Base-by-base conservation (phyloP, 345 rosid species). In the Erodium maritimum region DNA sequence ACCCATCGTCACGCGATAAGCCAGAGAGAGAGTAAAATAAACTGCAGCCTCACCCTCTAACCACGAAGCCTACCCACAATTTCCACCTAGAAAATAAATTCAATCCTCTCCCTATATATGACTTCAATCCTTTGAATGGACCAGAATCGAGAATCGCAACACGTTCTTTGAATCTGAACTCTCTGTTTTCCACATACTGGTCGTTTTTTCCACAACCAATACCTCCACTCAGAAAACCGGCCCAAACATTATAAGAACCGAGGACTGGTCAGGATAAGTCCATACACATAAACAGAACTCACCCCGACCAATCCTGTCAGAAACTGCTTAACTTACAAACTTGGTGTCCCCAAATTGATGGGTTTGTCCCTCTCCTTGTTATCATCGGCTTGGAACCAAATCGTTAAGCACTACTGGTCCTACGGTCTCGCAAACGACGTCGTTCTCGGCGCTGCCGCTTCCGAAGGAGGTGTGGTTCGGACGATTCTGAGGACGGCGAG, bases 321-420 rank as follows among this genome's bases (percentile, higher is more conserved):
- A 29, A 29, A 29, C 8, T 29, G 12, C 5, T 17, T 60, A 45
- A 48, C 54, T 62, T 51, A n/a, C 54, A 17, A 24, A 29, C 46
- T 55, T 48, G 33, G 4, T 25, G 33, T 25, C 33, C 33, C 4
- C 3, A 25, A 25, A 25, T 25, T 25, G 33, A 70, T 75, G 79
- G 78, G 85, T 50, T 64, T 69, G 37, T 72, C 72, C 0, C 65
- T 77, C 52, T 80, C 85, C 7, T 60, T 66, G 57, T 67, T 75
- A 23, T 58, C 33, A n/a, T 66, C 85, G 50, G 74, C 78, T 52
- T 70, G 80, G 76, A 64, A 72, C 60, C 76, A 70, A 54, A 68
- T 70, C 24, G 54, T 65, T 1, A 62, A n/a, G 19, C 17, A 64
- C 10, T 71, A 63, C 55, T 50, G 69, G 59, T 46, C 63, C 17